A percentile compares a stretch with the other conserved stretches of the same genome.
phyloP scores from a whole-genome alignment of 2,329 filamentous ascomycete species.

The Nothomitra cinnamomea region DNA sequence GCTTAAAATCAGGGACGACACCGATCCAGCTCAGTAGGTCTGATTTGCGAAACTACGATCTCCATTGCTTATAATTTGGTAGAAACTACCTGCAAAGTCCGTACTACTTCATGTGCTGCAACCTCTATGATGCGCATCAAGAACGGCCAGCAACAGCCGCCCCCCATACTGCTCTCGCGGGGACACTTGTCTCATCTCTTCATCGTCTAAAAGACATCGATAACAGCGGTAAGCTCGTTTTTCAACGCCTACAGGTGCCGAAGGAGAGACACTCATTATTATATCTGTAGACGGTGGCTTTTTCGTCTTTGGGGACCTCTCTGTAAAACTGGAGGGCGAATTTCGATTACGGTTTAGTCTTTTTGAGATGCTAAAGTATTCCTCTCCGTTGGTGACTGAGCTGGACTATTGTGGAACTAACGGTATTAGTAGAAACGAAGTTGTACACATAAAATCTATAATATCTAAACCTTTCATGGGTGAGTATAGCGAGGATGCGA shows the following conservation, averaged over 20 bases:
- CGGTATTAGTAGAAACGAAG: conserved; percentile 21
- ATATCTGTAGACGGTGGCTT: conserved; percentile 55
- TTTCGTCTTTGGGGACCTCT: conserved; percentile 83
- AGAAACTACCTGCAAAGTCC: conserved; percentile 47
- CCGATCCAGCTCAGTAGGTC: conserved; percentile 42
- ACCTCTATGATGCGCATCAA: conserved; percentile 33
- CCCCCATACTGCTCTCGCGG: conserved; percentile 41
- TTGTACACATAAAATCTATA: conserved; percentile 34
- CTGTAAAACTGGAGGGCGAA: conserved; percentile 54
- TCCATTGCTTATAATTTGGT: conserved; percentile 9
- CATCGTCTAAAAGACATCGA: conserved; percentile 65
- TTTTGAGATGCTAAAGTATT: conserved; percentile 50
- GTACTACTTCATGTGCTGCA: conserved; percentile 45
- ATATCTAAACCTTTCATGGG: conserved; percentile 53
- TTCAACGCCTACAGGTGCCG: neutral
- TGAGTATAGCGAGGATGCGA: conserved; percentile 24
- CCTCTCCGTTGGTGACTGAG: conserved; percentile 8
- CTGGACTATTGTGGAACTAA: conserved; percentile 16
- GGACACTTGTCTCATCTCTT: conserved; percentile 62
- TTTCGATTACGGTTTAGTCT: conserved; percentile 63
- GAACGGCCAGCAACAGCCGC: conserved; percentile 25
- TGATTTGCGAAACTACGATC: neutral
- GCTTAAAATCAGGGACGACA: conserved; percentile 35
- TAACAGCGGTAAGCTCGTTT: conserved; percentile 36
- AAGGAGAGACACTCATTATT: neutral